These are phyloP conservation scores for Eucalyptus curtisii DNA, from an alignment of 345 rosid genomes.

Conservation along the genomic window DNA sequence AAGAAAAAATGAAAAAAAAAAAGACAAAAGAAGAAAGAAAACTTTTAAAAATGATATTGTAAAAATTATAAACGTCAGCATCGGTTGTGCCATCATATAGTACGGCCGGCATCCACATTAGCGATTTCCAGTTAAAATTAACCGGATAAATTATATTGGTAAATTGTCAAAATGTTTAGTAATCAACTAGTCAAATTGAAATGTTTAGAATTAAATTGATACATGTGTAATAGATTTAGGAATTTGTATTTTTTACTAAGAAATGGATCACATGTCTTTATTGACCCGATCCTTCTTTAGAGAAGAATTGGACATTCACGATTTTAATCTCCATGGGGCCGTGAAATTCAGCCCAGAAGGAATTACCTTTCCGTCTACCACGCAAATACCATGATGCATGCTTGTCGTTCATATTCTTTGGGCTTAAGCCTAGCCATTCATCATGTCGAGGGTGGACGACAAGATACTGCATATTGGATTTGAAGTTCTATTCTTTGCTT, in stretches of 20 bases:
- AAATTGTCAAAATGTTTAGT: neutral
- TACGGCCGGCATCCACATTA: fast-evolving
- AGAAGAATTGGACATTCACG: neutral
- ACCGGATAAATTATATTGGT: fast-evolving
- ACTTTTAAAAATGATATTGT: too few species aligned
- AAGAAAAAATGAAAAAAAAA: too few species aligned
- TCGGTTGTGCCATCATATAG: fast-evolving
- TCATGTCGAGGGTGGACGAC: neutral
- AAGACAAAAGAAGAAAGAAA: too few species aligned
- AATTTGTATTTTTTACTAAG: neutral
- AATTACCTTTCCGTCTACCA: neutral
- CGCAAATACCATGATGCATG: neutral
- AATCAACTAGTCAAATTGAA: too few species aligned
- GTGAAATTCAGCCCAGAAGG: neutral
- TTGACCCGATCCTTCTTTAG: neutral
- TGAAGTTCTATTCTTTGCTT: neutral
- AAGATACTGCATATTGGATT: neutral
- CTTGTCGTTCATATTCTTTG: neutral
- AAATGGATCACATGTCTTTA: neutral
- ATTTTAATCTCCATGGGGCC: neutral
- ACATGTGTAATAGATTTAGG: neutral
- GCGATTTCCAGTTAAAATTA: too few species aligned
- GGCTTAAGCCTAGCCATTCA: neutral
- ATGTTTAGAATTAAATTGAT: too few species aligned
- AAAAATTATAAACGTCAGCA: too few species aligned